A percentile compares a stretch with the other conserved stretches of the same genome.
phyloP scores from a whole-genome alignment of 495 filamentous ascomycete species.

The Penicillium desertorum region DNA sequence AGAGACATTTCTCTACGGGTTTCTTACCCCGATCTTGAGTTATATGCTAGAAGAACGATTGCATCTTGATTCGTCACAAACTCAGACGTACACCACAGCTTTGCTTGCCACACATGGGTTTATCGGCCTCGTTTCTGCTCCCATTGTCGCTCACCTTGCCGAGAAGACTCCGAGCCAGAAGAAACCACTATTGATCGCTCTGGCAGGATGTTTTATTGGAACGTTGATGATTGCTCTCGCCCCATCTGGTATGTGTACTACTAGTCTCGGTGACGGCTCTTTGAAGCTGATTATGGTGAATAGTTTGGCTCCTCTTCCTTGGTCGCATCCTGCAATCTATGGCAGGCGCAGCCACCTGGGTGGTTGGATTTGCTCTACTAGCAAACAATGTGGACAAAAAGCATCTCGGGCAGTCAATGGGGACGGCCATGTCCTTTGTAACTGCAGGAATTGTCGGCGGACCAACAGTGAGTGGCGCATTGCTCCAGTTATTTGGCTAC shows the following conservation, averaged over 20 bases:
- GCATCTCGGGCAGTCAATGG: slow-evolving; percentile 16
- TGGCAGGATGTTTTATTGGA: slow-evolving; percentile 20
- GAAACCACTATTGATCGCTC: slow-evolving; percentile 21
- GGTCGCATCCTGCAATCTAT: slow-evolving; percentile 23
- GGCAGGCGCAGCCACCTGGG: slow-evolving; percentile 18
- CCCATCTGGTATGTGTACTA: background rate
- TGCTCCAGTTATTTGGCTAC: slow-evolving; percentile 20
- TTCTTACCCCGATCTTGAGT: slow-evolving; percentile 28
- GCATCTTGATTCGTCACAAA: slow-evolving; percentile 19
- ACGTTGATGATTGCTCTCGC: slow-evolving; percentile 24
- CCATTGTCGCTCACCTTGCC: slow-evolving; percentile 30
- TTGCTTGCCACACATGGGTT: slow-evolving; percentile 23
- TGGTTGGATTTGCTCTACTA: slow-evolving; percentile 20
- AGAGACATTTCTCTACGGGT: slow-evolving; percentile 35
- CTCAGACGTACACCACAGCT: slow-evolving; percentile 21
- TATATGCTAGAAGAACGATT: slow-evolving; percentile 33
- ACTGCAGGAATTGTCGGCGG: slow-evolving; percentile 17
- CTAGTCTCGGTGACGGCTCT: background rate
- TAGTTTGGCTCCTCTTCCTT: slow-evolving; percentile 15
- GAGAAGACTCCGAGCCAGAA: slow-evolving; percentile 24
- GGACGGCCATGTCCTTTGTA: slow-evolving; percentile 16
- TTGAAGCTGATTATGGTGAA: background rate
- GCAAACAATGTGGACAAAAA: slow-evolving; percentile 13
- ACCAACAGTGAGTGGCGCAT: slow-evolving; percentile 16
- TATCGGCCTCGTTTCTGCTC: slow-evolving; percentile 20